Evolutionary conservation across 2,329 filamentous ascomycete genomes (phyloP), one percentile per base, ranked within the genome.

Genomic region (Aspergillus sp.): DNA sequence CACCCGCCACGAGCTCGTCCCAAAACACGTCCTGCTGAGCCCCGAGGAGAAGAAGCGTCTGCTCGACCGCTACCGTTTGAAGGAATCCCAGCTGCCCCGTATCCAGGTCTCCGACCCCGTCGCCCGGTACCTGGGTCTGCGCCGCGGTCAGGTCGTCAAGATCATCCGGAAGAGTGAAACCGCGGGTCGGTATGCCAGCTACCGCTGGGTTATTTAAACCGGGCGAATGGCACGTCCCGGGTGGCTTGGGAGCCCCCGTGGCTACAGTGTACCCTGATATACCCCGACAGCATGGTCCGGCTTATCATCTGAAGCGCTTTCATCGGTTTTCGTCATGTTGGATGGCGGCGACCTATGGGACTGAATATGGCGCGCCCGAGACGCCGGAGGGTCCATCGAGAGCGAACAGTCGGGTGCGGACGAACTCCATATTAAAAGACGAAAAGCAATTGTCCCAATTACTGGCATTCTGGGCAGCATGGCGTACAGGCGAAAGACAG

Each of bases 101-200:
- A 96, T 99, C 64, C 84, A 96, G 73, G 83, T 89, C 60, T 89
- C 89, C 61, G 94, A 99, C 71, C 94, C 94, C 3, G 91, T 99
- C 48, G 90, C 94, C 22, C 86, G 88, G 65, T 99, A 97, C 72
- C 78, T 96, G 50, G 94, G 94, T 11, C 78, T 99, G 69, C 88
- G 89, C 78, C 83, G 92, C 68, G 91, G 92, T 3, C 89, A 96
- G 74, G 92, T 99, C 3, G 94, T 99, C 66, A 99, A 99, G 83
- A 99, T 99, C 65, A 96, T 99, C 65, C 82, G 94, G 60, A 92
- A 88, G 72, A 92, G 87, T 68, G 94, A 97, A 80, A 99, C 94
- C 51, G 94, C 94, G 13, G 94, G 94, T 56, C 82, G 94, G 49
- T 99, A 99, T 75, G 94, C 94, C 45, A 96, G 90, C 82, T 99